Percentiles rank a stretch among this genome's conserved stretches.
These are phyloP conservation scores for Vachellia pachyceras DNA, from an alignment of 306 rosid species.

Conservation along the genomic window DNA sequence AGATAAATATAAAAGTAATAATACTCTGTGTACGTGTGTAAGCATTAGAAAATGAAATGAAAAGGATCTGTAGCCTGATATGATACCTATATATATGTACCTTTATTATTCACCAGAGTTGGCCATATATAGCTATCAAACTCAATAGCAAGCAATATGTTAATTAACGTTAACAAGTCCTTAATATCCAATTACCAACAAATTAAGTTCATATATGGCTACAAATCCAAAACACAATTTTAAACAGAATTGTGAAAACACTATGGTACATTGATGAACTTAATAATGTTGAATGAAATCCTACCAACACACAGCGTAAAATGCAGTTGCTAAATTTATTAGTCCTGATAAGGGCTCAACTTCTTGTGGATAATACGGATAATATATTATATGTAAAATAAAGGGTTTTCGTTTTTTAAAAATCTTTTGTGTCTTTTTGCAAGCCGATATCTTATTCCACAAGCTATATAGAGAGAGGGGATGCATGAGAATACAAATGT, in stretches of 20 bases:
- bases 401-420: not conserved
- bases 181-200: not conserved
- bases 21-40: not conserved
- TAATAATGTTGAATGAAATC: not conserved
- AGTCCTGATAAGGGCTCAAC: not conserved
- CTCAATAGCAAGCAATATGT: slow-evolving; percentile 20
- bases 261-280: not conserved
- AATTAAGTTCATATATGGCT: not conserved
- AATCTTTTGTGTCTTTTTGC: not conserved
- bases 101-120: slow-evolving; percentile 22
- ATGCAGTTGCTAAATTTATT: not conserved
- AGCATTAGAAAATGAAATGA: not conserved
- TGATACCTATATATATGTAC: not conserved
- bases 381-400: not conserved
- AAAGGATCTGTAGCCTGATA: not conserved
- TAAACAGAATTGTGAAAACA: not conserved
- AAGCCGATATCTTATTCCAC: slow-evolving; percentile 35
- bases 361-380: not conserved
- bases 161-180: slow-evolving; percentile 15
- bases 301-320: not conserved
- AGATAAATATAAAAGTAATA: too few relatives aligned
- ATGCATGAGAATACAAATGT: not conserved
- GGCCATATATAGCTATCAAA: slow-evolving; percentile 45
- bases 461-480: slow-evolving; percentile 17
- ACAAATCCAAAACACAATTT: not conserved